Percentiles rank a stretch among this genome's conserved stretches.
Conservation (phyloP, 1,139 yeast genomes). For the Taphrina flavorubra region DNA sequence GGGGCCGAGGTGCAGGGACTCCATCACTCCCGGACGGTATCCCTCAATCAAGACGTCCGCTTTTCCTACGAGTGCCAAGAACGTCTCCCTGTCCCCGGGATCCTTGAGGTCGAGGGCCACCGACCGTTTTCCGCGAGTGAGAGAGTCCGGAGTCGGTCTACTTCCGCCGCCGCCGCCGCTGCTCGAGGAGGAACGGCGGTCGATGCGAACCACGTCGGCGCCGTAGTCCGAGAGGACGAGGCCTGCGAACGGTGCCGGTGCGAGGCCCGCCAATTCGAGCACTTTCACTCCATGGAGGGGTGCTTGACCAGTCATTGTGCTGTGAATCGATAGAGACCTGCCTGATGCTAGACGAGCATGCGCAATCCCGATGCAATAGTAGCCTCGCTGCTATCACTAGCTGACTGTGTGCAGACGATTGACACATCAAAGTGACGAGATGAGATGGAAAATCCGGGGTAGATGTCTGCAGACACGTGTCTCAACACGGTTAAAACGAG, state of each 20-base stretch:
- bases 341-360: no score
- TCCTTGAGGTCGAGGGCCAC: constrained; percentile 50
- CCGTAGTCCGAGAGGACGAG: constrained; percentile 52
- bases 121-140: constrained; percentile 52
- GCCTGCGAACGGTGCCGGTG: constrained; percentile 48
- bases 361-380: no score
- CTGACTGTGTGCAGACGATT: no score
- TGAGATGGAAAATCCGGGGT: constrained; percentile 23
- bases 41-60: constrained; percentile 52
- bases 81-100: constrained; percentile 46
- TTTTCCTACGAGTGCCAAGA: constrained; percentile 48
- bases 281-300: constrained; percentile 36
- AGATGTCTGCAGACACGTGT: background rate
- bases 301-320: constrained; percentile 4
- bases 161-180: constrained; percentile 33
- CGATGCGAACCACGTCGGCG: constrained; percentile 52
- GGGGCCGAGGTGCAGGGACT: constrained; percentile 50
- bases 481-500: background rate
- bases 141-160: constrained; percentile 48
- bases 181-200: constrained; percentile 44
- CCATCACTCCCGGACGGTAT: constrained; percentile 51
- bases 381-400: no score
- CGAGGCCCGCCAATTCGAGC: constrained; percentile 47
- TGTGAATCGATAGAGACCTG: no score
- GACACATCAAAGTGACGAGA: background rate